Evolutionary conservation across 306 rosid genomes (phyloP), one percentile per base, ranked within the genome.

Genomic region (Inga laurina): DNA sequence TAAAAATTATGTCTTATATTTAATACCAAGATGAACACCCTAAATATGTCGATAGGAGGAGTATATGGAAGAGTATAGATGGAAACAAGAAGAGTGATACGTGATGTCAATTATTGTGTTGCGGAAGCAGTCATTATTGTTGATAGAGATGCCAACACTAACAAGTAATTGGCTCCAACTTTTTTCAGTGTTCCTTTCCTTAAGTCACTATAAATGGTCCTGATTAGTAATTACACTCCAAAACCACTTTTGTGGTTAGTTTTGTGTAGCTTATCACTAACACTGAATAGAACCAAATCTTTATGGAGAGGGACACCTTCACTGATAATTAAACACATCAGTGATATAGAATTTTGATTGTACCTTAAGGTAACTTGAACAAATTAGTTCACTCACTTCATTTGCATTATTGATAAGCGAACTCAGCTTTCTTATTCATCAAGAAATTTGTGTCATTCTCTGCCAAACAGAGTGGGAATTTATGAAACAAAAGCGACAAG

Each of bases 91-190:
- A 66, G 71, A 7, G 43, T 16, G 72, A 67, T 15, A 18, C 3
- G 14, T 67, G 3, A 3, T 35, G 27, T 13, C 39, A 12, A 46
- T 75, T 75, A 4, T 35, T 34, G 32, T 5, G 8, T n/a, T 22
- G 9, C 15, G 24, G 24, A 78, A 32, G 52, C 27, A 30, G 49
- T 56, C 68, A 9, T 49, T 67, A 37, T 39, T 70, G 77, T 32
- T 72, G 82, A 75, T 71, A 61, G 68, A 24, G 61, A 79, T 84
- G 81, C 49, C 37, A 69, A 62, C 66, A 48, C 43, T 77, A 6
- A 52, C 51, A 71, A 41, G 51, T 19, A 52, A 18, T 4, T 41
- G 48, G 37, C 2, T 7, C 5, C 73, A 61, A 44, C 57, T 65
- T 30, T 62, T 27, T 30, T 65, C 59, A 16, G 66, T 9, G 14